These are phyloP conservation scores for Orobanche coerulescens DNA, from an alignment of 257 asterid species.

Conservation along the genomic window DNA sequence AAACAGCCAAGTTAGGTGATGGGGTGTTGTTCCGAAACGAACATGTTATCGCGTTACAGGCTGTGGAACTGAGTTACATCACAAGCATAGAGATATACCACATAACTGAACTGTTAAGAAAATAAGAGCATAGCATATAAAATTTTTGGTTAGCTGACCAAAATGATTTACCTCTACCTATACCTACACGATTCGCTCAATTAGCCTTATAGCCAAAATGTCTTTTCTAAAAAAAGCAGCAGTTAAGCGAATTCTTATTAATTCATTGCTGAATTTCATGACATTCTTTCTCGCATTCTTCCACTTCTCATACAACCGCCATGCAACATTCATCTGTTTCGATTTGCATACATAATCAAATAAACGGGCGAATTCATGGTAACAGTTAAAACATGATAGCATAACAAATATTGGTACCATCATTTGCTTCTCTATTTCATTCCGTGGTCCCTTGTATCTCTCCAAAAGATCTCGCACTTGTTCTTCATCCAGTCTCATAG, in stretches of 20 bases:
- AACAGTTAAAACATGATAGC: slow-evolving; percentile 6
- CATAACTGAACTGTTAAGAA: not conserved
- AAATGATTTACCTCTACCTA: not conserved
- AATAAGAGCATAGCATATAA: not conserved
- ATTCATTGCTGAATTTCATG: not conserved
- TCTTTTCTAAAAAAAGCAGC: not conserved
- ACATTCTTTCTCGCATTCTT: not conserved
- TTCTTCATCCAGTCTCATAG: slow-evolving; percentile 58
- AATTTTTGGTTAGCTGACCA: not conserved
- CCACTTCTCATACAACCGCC: slow-evolving; percentile 4
- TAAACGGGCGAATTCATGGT: not conserved
- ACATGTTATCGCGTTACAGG: not conserved
- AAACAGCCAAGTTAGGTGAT: not conserved
- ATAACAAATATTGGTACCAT: slow-evolving; percentile 38
- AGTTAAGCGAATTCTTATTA: not conserved
- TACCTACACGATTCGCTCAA: not conserved
- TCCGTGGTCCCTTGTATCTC: slow-evolving; percentile 65
- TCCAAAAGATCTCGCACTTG: slow-evolving; percentile 52
- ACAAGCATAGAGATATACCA: slow-evolving; percentile 10
- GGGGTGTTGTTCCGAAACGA: slow-evolving; percentile 1
- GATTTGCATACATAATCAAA: not conserved
- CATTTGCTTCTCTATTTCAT: slow-evolving; percentile 77
- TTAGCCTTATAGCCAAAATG: not conserved
- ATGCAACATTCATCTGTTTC: slow-evolving; percentile 16
- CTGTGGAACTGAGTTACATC: not conserved